Evolutionary conservation across 192 early-diverging fungal species (phyloP).

Genomic region (Mortierella alpina): DNA sequence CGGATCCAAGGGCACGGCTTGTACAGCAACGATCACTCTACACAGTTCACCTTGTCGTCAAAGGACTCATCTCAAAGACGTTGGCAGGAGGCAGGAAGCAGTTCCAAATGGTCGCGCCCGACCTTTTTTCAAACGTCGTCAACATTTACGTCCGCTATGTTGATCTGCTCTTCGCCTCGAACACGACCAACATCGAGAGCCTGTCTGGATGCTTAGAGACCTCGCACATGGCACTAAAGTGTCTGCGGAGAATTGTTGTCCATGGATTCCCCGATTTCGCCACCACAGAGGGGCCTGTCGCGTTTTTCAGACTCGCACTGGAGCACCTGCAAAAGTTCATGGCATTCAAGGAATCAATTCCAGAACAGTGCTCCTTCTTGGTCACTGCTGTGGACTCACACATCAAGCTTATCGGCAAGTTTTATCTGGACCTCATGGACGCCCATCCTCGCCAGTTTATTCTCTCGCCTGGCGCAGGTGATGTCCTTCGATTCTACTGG

Average conservation of each 20-base stretch:
- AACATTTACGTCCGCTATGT: slow-evolving; percentile 73
- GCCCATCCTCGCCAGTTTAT: slow-evolving; percentile 74
- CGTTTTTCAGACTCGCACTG: slow-evolving; percentile 59
- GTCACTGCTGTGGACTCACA: slow-evolving; percentile 55
- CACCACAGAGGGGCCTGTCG: slow-evolving; percentile 65
- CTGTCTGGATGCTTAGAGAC: slow-evolving; percentile 63
- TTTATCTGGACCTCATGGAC: slow-evolving; percentile 81
- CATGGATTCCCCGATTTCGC: slow-evolving; percentile 76
- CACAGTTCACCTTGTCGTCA: slow-evolving; percentile 80
- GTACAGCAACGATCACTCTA: slow-evolving; percentile 79
- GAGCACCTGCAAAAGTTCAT: slow-evolving; percentile 68
- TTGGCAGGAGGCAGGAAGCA: slow-evolving; percentile 70
- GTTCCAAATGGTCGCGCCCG: slow-evolving; percentile 75
- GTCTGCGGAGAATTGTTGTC: slow-evolving; percentile 79
- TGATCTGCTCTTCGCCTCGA: slow-evolving; percentile 60
- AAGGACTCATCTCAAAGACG: slow-evolving; percentile 77
- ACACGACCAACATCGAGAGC: slow-evolving; percentile 54
- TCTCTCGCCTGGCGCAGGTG: slow-evolving; percentile 65
- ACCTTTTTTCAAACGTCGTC: slow-evolving; percentile 74
- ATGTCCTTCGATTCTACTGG: slow-evolving; percentile 84
- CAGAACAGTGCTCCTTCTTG: slow-evolving; percentile 52
- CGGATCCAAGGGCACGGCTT: slow-evolving; percentile 48
- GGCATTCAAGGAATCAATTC: slow-evolving; percentile 46
- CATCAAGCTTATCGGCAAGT: slow-evolving; percentile 78
- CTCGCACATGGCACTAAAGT: slow-evolving; percentile 76